phyloP scores from a whole-genome alignment of 768 basidiomycete genomes.

The Lentinula aciculospora region DNA sequence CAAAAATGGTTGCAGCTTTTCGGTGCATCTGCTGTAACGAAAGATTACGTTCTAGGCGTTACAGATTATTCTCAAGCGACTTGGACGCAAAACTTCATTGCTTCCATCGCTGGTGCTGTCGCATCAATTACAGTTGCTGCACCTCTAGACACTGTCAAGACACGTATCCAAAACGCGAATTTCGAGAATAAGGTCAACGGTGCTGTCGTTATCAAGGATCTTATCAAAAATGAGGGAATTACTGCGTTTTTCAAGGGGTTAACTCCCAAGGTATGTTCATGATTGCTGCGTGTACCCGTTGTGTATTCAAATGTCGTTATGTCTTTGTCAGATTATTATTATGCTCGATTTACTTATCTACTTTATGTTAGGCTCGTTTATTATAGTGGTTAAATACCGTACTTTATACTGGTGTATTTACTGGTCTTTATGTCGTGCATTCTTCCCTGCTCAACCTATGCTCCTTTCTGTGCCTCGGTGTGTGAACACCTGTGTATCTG shows the following conservation, averaged over 20 bases:
- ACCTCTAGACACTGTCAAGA: constrained; percentile 94
- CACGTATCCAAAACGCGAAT: constrained; percentile 97
- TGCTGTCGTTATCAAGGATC: constrained; percentile 73
- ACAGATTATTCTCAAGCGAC: constrained; percentile 92
- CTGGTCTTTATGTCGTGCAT: not conserved
- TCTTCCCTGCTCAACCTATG: not conserved
- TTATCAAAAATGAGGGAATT: constrained; percentile 81
- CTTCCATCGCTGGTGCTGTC: constrained; percentile 89
- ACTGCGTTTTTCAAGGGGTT: constrained; percentile 93
- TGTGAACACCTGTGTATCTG: no score
- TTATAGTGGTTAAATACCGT: not conserved
- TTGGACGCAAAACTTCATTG: constrained; percentile 95
- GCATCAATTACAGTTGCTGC: constrained; percentile 95
- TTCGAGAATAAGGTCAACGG: constrained; percentile 85
- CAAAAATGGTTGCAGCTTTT: no score
- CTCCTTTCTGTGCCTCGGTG: no score
- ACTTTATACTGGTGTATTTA: not conserved
- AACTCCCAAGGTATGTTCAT: constrained; percentile 77
- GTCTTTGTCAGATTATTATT: constrained; percentile 21
- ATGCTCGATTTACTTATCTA: constrained; percentile 13
- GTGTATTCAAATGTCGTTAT: no score
- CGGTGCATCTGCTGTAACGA: constrained; percentile 91
- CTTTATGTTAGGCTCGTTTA: not conserved
- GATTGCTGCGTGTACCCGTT: no score
- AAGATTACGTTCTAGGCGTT: constrained; percentile 88